phyloP scores from a whole-genome alignment of 225 moss, liverwort and hornwort species.

The Rhytidiadelphus loreus region DNA sequence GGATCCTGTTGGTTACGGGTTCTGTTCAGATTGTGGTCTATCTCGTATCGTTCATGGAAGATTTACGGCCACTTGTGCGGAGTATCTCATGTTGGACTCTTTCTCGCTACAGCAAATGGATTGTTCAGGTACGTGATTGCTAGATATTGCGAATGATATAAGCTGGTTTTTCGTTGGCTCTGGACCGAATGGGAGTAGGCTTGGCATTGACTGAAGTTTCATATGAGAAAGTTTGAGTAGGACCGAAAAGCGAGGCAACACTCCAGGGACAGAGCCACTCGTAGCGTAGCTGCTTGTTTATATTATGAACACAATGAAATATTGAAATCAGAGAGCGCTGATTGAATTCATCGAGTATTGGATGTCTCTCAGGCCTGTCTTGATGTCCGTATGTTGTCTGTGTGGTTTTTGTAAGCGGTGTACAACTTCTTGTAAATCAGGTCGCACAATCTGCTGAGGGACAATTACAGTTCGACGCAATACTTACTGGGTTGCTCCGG shows the following conservation, averaged over 20 bases:
- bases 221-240: neutral
- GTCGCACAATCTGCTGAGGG: constrained; percentile 74
- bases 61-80: constrained; percentile 77
- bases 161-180: neutral
- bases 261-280: neutral
- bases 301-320: neutral
- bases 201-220: neutral
- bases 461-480: constrained; percentile 84
- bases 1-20: neutral
- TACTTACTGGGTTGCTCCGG: constrained; percentile 75
- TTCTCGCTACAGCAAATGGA: constrained; percentile 99
- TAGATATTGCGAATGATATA: neutral
- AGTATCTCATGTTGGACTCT: constrained; percentile 98
- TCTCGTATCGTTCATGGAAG: constrained; percentile 85
- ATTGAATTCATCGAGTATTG: neutral
- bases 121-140: constrained; percentile 60
- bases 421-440: constrained; percentile 8
- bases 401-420: neutral
- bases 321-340: neutral
- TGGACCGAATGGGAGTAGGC: neutral
- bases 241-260: neutral
- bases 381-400: neutral
- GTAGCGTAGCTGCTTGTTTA: neutral
- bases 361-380: neutral
- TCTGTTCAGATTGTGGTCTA: constrained; percentile 76